A percentile compares a stretch with the other conserved stretches of the same genome.
Conservation (phyloP, 169 alveolate species). For the Plasmodium billcollinsi region DNA sequence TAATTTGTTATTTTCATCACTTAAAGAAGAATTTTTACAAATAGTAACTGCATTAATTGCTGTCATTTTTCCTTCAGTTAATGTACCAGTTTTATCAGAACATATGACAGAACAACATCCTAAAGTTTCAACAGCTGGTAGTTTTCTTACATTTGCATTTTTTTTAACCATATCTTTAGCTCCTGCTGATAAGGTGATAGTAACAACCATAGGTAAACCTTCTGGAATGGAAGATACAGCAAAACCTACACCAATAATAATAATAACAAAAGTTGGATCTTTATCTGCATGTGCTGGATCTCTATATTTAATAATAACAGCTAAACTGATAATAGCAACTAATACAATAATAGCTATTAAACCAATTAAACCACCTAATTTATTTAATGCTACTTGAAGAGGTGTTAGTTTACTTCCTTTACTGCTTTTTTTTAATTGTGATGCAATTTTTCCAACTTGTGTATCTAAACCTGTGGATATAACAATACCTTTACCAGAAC, state of each 20-base stretch:
- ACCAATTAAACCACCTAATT: slow-evolving; percentile 95
- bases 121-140: slow-evolving; percentile 98
- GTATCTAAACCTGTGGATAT: slow-evolving; percentile 94
- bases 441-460: slow-evolving; percentile 97
- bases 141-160: slow-evolving; percentile 96
- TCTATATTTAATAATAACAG: slow-evolving; percentile 89
- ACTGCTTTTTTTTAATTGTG: slow-evolving; percentile 90
- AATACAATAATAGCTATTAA: slow-evolving; percentile 91
- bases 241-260: slow-evolving; percentile 96
- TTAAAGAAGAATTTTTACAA: slow-evolving; percentile 35
- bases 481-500: slow-evolving; percentile 94
- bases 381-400: slow-evolving; percentile 95
- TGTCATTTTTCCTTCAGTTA: slow-evolving; percentile 98
- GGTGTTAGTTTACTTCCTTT: slow-evolving; percentile 92
- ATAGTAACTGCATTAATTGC: slow-evolving; percentile 78
- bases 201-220: slow-evolving; percentile 99
- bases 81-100: slow-evolving; percentile 99
- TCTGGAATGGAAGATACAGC: slow-evolving; percentile 99
- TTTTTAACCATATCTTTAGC: slow-evolving; percentile 97
- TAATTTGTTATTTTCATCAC: slow-evolving; percentile 80
- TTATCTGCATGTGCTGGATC: slow-evolving; percentile 95
- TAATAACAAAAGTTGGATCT: slow-evolving; percentile 36
- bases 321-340: slow-evolving; percentile 80
- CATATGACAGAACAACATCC: slow-evolving; percentile 99
- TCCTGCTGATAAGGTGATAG: slow-evolving; percentile 97